These are phyloP conservation scores for Erodium maritimum DNA, from an alignment of 345 rosid species.

Conservation along the genomic window DNA sequence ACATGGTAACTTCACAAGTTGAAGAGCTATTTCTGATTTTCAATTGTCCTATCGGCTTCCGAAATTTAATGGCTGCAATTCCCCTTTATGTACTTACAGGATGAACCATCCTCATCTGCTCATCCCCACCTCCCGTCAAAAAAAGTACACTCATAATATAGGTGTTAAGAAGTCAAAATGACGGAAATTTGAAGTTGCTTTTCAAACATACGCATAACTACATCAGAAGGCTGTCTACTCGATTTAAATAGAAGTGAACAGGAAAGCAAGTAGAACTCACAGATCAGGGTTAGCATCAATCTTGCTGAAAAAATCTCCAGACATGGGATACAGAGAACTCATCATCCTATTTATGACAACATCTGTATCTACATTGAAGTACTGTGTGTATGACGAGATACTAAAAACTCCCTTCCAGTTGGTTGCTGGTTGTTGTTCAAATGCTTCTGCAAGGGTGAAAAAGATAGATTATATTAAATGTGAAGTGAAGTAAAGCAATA, in stretches of 20 bases:
- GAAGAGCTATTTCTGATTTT: no score
- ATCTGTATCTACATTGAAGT: slow-evolving; percentile 85
- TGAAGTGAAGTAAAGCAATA: neutral
- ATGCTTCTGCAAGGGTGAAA: slow-evolving; percentile 36
- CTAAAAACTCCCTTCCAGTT: slow-evolving; percentile 78
- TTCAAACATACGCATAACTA: no score
- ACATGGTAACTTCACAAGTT: no score
- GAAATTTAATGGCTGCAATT: no score
- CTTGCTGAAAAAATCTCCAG: slow-evolving; percentile 77
- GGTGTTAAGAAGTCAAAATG: no score
- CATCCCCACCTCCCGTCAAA: no score
- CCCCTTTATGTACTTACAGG: no score
- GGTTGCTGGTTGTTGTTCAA: slow-evolving; percentile 69
- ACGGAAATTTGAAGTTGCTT: no score
- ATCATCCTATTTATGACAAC: slow-evolving; percentile 65
- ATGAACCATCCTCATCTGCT: no score
- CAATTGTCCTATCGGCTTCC: no score
- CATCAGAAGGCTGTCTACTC: no score
- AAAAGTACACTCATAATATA: no score
- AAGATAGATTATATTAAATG: neutral
- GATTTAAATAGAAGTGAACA: neutral
- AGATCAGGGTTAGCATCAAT: slow-evolving; percentile 90
- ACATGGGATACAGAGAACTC: slow-evolving; percentile 59
- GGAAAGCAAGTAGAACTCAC: slow-evolving; percentile 34
- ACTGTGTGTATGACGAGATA: slow-evolving; percentile 68